phyloP scores from a whole-genome alignment of 805 yeast species.

The Sugiyamaella mastotermitis region DNA sequence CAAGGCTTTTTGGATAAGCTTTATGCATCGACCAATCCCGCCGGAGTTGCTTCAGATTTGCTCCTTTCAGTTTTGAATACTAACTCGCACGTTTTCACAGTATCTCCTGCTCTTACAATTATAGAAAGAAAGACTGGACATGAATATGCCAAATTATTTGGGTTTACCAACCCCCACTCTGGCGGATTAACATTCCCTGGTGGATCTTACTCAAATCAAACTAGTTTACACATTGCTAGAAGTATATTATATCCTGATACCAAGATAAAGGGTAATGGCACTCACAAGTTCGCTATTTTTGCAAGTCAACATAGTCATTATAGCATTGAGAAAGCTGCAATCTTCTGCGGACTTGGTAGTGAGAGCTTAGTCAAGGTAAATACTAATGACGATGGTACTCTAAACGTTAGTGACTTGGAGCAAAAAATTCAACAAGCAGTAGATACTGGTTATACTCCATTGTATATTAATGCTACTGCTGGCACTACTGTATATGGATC shows the following conservation, averaged over 20 bases:
- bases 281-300: constrained; percentile 57
- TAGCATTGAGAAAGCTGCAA: constrained; percentile 76
- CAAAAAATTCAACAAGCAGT: constrained; percentile 38
- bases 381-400: constrained; percentile 49
- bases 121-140: constrained; percentile 64
- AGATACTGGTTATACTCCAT: constrained; percentile 57
- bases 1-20: constrained; percentile 80
- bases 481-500: constrained; percentile 88
- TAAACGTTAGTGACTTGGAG: constrained; percentile 47
- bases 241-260: constrained; percentile 63
- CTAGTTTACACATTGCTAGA: constrained; percentile 73
- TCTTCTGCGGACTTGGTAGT: constrained; percentile 66
- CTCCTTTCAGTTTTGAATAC: constrained; percentile 67
- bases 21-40: constrained; percentile 81
- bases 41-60: constrained; percentile 71
- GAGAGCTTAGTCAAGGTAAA: constrained; percentile 55
- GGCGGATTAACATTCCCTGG: constrained; percentile 87
- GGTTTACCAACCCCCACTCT: constrained; percentile 44
- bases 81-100: constrained; percentile 78
- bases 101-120: constrained; percentile 71
- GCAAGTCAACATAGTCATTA: constrained; percentile 72
- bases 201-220: constrained; percentile 81
- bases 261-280: constrained; percentile 50
- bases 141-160: constrained; percentile 63
- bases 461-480: constrained; percentile 76